phyloP scores from a whole-genome alignment of 768 basidiomycete genomes.

The Hydnomerulius pinastri region DNA sequence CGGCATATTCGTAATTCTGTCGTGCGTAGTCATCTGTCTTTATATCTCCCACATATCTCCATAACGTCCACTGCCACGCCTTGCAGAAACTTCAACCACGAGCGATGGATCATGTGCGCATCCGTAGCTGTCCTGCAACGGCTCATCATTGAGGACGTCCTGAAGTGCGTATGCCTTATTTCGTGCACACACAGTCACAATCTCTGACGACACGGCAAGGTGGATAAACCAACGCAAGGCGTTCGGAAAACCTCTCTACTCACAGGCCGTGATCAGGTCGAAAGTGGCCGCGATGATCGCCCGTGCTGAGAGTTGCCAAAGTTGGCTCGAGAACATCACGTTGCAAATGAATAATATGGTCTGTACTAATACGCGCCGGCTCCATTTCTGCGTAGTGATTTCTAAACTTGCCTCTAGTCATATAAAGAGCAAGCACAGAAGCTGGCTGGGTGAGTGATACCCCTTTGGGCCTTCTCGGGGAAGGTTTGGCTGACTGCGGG shows the following conservation, averaged over 20 bases:
- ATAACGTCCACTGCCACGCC: neutral
- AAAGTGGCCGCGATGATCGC: conserved; percentile 75
- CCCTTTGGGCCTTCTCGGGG: neutral
- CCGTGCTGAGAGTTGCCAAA: conserved; percentile 72
- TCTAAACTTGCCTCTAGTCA: conserved; percentile 36
- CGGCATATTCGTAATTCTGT: conserved; percentile 63
- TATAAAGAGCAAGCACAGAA: conserved; percentile 69
- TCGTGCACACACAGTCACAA: neutral
- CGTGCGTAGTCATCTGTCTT: conserved; percentile 29
- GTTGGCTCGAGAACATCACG: conserved; percentile 79
- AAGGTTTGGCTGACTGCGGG: neutral
- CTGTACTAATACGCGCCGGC: conserved; percentile 3
- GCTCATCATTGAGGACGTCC: conserved; percentile 69
- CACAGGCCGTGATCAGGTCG: conserved; percentile 72
- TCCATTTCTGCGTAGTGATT: conserved; percentile 15
- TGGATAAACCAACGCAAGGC: conserved; percentile 81
- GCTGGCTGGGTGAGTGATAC: conserved; percentile 58
- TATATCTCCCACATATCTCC: conserved; percentile 13
- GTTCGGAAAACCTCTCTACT: conserved; percentile 69
- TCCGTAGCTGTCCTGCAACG: conserved; percentile 57
- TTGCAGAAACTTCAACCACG: conserved; percentile 64
- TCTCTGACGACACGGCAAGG: conserved; percentile 29
- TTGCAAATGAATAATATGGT: conserved; percentile 85
- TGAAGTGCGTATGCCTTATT: conserved; percentile 46
- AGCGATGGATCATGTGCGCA: conserved; percentile 72